A percentile compares a stretch with the other conserved stretches of the same genome.
These are phyloP conservation scores for Symbiodinium natans DNA, from an alignment of 73 alveolate genomes.

Conservation along the genomic window DNA sequence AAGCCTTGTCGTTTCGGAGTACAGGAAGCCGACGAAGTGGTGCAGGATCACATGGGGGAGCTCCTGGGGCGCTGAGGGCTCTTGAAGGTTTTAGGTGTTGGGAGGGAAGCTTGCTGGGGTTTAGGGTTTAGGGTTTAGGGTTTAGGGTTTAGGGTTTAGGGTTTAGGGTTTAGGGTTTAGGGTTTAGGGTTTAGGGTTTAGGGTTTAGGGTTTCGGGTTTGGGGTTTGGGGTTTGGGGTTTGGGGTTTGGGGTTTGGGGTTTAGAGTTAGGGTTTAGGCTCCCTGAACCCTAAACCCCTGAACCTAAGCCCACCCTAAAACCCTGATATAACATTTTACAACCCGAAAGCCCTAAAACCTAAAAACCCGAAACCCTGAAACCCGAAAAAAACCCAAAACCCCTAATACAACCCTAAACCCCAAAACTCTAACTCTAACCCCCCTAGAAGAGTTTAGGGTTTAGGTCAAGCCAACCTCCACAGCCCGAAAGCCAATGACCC, in stretches of 20 bases:
- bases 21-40: conserved; percentile 50
- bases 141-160: not conserved
- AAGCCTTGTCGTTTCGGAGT: conserved; percentile 78
- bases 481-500: too few species aligned
- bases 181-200: not conserved
- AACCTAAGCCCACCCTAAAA: too few species aligned
- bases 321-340: not conserved
- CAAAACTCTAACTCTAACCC: not conserved
- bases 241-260: too few species aligned
- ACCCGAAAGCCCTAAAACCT: not conserved
- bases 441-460: too few species aligned
- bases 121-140: not conserved
- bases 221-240: too few species aligned
- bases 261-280: too few species aligned
- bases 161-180: not conserved
- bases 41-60: conserved; percentile 56
- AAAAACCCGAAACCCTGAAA: not conserved
- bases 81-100: not conserved
- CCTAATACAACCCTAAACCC: not conserved
- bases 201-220: not conserved
- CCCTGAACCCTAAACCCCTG: too few species aligned
- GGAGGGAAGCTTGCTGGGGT: not conserved
- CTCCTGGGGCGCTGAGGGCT: not conserved
- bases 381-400: not conserved
- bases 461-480: too few species aligned